phyloP scores from a whole-genome alignment of 495 filamentous ascomycete species.

The Aspergillus cristatus region DNA sequence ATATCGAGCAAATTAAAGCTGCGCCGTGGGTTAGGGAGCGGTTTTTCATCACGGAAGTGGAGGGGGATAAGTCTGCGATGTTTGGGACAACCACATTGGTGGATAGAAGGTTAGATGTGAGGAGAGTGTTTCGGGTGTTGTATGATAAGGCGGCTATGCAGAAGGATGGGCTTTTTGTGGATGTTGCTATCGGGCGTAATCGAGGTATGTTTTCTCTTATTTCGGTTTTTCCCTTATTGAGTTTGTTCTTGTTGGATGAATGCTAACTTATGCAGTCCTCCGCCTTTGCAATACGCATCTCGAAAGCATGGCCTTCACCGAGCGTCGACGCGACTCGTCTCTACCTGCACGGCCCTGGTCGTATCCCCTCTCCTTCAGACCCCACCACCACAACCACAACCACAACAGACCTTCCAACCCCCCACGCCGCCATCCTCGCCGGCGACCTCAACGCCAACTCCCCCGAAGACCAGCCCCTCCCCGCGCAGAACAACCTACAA shows the following conservation, averaged over 20 bases:
- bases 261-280: too few relatives aligned
- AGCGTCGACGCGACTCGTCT: constrained; percentile 36
- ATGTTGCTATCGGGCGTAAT: constrained; percentile 14
- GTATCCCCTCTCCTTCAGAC: too few relatives aligned
- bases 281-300: constrained; percentile 47
- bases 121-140: constrained; percentile 34
- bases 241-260: too few relatives aligned
- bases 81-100: constrained; percentile 46
- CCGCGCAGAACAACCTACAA: constrained; percentile 32
- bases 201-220: too few relatives aligned
- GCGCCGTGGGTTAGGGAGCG: constrained; percentile 31
- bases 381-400: neutral
- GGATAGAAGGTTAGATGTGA: constrained; percentile 29
- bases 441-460: constrained; percentile 52
- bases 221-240: too few relatives aligned
- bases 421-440: constrained; percentile 20
- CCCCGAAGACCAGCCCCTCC: constrained; percentile 39
- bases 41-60: constrained; percentile 41
- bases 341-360: constrained; percentile 31
- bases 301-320: constrained; percentile 40
- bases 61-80: constrained; percentile 17
- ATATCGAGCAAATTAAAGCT: constrained; percentile 30
- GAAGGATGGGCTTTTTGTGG: constrained; percentile 44
- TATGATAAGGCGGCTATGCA: constrained; percentile 33
- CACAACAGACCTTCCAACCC: neutral